phyloP scores from a whole-genome alignment of 1,139 yeast genomes.

The Blastobotrys ciferrii region DNA sequence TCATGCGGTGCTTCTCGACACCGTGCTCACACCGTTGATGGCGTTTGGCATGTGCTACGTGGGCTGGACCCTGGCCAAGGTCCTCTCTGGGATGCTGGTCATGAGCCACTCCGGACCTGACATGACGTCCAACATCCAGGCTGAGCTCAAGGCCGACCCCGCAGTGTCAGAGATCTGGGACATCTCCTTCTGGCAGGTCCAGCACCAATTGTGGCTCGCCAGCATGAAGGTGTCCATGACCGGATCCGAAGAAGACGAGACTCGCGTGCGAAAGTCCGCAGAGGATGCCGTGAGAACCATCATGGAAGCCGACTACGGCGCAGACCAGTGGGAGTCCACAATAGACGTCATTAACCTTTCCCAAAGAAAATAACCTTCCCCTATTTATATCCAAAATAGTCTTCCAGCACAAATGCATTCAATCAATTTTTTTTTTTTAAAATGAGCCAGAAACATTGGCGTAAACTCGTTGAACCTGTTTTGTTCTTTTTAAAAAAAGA shows the following conservation, averaged over 20 bases:
- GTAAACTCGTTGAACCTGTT: neutral
- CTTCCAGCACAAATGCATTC: no score
- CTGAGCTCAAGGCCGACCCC: slow-evolving; percentile 28
- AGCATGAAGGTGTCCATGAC: slow-evolving; percentile 36
- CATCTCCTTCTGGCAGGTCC: slow-evolving; percentile 44
- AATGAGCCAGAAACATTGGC: no score
- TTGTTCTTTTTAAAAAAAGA: no score
- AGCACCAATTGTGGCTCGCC: slow-evolving; percentile 43
- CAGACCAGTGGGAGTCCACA: slow-evolving; percentile 10
- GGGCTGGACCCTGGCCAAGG: slow-evolving; percentile 43
- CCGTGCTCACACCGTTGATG: slow-evolving; percentile 39
- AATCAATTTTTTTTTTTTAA: no score
- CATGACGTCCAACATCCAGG: slow-evolving; percentile 32
- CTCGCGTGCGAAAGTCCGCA: slow-evolving; percentile 35
- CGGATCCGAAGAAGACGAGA: slow-evolving; percentile 38
- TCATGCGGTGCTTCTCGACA: slow-evolving; percentile 32
- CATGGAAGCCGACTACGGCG: slow-evolving; percentile 28
- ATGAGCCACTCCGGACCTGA: slow-evolving; percentile 44
- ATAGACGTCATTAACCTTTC: slow-evolving; percentile 6
- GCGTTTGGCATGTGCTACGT: slow-evolving; percentile 41
- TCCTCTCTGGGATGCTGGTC: slow-evolving; percentile 44
- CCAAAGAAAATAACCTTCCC: neutral
- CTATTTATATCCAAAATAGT: neutral
- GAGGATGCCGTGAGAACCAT: slow-evolving; percentile 30
- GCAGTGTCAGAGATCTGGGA: slow-evolving; percentile 35